Base-by-base conservation (phyloP, 169 alveolate genomes). In the Plasmodium knowlesi region DNA sequence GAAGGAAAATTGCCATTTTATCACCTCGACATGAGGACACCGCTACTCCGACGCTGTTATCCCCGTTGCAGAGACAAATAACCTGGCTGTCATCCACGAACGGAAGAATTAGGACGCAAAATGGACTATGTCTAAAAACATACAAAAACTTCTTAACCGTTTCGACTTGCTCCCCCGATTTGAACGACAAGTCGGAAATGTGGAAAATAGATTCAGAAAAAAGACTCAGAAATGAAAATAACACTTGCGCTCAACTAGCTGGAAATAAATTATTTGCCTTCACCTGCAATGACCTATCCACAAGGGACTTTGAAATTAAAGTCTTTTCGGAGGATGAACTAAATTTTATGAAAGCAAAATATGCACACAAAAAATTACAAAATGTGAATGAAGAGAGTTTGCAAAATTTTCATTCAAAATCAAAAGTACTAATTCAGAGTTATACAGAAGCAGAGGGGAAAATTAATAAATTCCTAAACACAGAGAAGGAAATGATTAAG, bases 61-160 rank as follows among this genome's bases (percentile, higher is more conserved):
- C 10, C 39, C 67, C 41, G 72, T 39, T 89, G 37, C 10, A 89
- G 94, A 41, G 76, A 6, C 81, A 89, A 81, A 80, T 89, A 22
- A 61, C 53, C 54, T 89, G 94, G 94, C 37, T 80, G 34, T 81
- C 90, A 25, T 89, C 74, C 22, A 32, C 46, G 43, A 28, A 89
- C 28, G 94, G 90, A 70, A 78, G 90, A 70, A 25, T 89, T 28
- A 34, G 80, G 57, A 81, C 91, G 10, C 61, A 89, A 41, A 89
- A 89, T 22, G 94, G 94, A 61, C 46, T 89, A 71, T 89, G 94
- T 57, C 82, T 89, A 41, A 89, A 89, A 89, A 89, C 94, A 4
- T 73, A 80, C 74, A 89, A 89, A 89, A 89, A 89, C 61, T 57
- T 89, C 72, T 80, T 89, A 81, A 82, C 82, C 32, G 79, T 67